Evolutionary conservation across 345 rosid species (phyloP), one percentile per base, ranked within the genome.

Genomic region (Sapria himalayana): DNA sequence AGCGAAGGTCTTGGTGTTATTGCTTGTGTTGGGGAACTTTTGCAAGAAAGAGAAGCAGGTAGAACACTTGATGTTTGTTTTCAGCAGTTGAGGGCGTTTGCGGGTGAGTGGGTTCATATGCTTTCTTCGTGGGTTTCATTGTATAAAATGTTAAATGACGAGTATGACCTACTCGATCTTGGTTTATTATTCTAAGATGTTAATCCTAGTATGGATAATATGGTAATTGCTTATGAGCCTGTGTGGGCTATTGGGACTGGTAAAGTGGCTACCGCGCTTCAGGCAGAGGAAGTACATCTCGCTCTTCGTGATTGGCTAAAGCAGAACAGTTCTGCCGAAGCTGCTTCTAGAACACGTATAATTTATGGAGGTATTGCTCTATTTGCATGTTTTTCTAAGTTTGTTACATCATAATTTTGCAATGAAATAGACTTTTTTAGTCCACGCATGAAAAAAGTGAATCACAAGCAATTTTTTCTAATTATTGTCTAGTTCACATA

Each of bases 161-260:
- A 24, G 24, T 17, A 2, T 33, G 20, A 27, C 20, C 45, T 43
- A 7, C 33, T 20, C 35, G 33, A 15, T 19, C 25, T 12, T 16
- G 37, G 12, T 33, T 25, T 16, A 5, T 49, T 23, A 24, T 25
- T 39, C 59, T 33, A 69, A 86, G 98, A 82, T 71, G 75, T 76
- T 51, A 74, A 76, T 20, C 79, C 92, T 25, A 66, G 93, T 64
- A 82, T 94, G 98, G 93, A 82, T 37, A 61, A 72, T 42, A 42
- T 82, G 32, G 98, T 89, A 20, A 72, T 89, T 46, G 98, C 98
- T 1, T 89, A 89, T 39, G 98, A 89, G 62, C 95, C 98, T 39
- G 95, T 89, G 19, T 89, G 98, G 98, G 98, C 98, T 49, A 89
- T 89, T 57, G 98, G 93, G 49, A 82, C 95, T 34, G 98, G 98